phyloP scores from a whole-genome alignment of 2,329 filamentous ascomycete species.

The Botrytis paeoniae region DNA sequence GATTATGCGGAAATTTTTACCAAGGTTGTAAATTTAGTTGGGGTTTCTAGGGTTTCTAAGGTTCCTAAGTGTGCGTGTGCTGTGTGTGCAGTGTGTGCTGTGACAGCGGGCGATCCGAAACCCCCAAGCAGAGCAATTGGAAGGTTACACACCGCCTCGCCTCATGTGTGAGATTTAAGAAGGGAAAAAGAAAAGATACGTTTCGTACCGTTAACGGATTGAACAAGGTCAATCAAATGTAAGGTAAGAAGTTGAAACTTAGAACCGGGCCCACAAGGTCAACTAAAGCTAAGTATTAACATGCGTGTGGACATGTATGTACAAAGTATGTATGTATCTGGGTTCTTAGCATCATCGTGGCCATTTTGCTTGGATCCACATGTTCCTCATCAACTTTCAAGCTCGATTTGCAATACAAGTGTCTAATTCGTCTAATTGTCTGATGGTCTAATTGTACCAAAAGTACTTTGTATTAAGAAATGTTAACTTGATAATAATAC shows the following conservation, averaged over 20 bases:
- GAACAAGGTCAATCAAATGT: not conserved
- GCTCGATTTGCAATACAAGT: not conserved
- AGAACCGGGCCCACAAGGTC: not conserved
- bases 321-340: not conserved
- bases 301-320: not conserved
- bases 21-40: constrained; percentile 11
- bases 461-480: not conserved
- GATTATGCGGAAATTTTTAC: constrained; percentile 18
- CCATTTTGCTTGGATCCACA: not conserved
- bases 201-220: constrained; percentile 1
- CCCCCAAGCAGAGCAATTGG: constrained; percentile 7
- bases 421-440: not conserved
- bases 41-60: not conserved
- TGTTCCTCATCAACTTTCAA: not conserved
- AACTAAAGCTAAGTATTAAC: not conserved
- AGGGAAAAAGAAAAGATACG: not conserved
- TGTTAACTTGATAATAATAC: not conserved
- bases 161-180: constrained; percentile 7
- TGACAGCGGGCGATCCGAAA: constrained; percentile 20
- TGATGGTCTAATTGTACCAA: not conserved
- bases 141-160: constrained; percentile 19
- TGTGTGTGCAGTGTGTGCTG: constrained; percentile 12
- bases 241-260: not conserved
- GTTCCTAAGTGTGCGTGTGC: not conserved
- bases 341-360: not conserved